Evolutionary conservation across 208 protist genomes (phyloP), one percentile per base, ranked within the genome.

Genomic region (Leptomonas seymouri): DNA sequence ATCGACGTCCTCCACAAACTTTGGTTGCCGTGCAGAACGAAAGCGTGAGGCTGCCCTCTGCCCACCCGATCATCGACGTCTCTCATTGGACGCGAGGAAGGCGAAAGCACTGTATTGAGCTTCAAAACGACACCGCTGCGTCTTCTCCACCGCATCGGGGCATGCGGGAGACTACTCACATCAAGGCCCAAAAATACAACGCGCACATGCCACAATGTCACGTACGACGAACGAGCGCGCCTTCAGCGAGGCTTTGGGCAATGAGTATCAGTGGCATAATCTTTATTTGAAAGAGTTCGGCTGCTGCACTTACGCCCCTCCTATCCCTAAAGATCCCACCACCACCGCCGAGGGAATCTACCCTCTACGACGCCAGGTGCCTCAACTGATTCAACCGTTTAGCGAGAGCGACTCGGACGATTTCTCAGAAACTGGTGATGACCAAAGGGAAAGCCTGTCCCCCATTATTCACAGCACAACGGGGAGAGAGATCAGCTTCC

Each of bases 201-300:
- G 31, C 18, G 31, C 18, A 36, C 18, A 64, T 8, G 46, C 36
- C 34, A 9, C n/a, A 3, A 75, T 68, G 69, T 56, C 60, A 15
- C 60, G 45, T 42, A 27, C 50, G 30, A 8, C 27, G 3, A 18
- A 70, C 20, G 63, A 76, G 48, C 63, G n/a, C 20, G 54, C 46
- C 28, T 92, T 93, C 50, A 62, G 54, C 20, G 66, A 75, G 20
- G 84, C 86, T 7, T 64, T 83, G 36, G 34, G 76, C 28, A 95
- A 93, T 72, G 90, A 91, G 61, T 95, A 90, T 54, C 90, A 95
- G 57, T 95, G 90, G 87, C 73, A 80, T 31, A 95, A 95, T 46
- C 56, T 95, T 16, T 95, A 95, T 67, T 34, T 88, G 39, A 85
- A 84, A 39, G 58, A 89, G 78, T 92, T 82, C 53, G 86, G 87